Percentiles rank a stretch among this genome's conserved stretches.
phyloP scores from a whole-genome alignment of 2,329 filamentous ascomycete species.

The Botrytis elliptica region DNA sequence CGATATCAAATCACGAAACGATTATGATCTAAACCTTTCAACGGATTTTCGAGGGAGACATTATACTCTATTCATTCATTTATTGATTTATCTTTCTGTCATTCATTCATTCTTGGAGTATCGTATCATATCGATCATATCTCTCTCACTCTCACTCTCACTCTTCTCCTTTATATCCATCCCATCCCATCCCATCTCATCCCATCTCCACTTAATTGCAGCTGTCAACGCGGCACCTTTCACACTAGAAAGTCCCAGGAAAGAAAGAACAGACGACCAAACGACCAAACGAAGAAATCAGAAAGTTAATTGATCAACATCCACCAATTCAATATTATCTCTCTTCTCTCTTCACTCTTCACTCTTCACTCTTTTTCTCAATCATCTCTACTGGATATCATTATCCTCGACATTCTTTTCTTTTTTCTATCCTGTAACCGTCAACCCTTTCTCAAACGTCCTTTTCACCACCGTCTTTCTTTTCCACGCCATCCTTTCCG shows the following conservation, averaged over 20 bases:
- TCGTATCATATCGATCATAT: background rate
- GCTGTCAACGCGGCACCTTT: background rate
- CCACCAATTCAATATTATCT: background rate
- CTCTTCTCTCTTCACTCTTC: background rate
- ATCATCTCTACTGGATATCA: background rate
- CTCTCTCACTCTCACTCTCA: no score
- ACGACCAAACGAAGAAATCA: background rate
- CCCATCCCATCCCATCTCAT: background rate
- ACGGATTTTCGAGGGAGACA: background rate
- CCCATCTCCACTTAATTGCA: constrained; percentile 2
- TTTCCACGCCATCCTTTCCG: constrained; percentile 5
- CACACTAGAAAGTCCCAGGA: background rate
- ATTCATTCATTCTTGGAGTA: background rate
- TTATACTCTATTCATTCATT: background rate
- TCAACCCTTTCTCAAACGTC: no score
- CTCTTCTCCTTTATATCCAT: background rate
- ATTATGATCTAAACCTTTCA: background rate
- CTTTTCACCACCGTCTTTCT: background rate
- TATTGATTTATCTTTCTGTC: background rate
- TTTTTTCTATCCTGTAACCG: background rate
- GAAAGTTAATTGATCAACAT: background rate
- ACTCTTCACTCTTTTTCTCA: background rate
- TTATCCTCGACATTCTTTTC: background rate
- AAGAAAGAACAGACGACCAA: background rate
- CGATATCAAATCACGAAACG: no score